phyloP scores from a whole-genome alignment of 2,329 filamentous ascomycete genomes.

The Fusarium sp. region DNA sequence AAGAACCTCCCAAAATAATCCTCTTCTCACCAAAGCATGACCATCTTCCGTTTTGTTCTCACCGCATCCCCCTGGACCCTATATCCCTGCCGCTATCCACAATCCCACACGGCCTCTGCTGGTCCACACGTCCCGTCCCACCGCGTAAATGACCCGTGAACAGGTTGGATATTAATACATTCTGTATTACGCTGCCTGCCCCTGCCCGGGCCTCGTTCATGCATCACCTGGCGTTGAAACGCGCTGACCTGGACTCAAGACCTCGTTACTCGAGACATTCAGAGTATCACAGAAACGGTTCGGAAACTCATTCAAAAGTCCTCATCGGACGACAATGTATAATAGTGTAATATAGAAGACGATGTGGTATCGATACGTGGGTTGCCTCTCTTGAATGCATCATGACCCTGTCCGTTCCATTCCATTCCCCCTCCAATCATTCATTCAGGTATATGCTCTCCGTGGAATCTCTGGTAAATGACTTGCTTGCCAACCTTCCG shows the following conservation, averaged over 20 bases:
- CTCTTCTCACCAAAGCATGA: neutral
- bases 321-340: constrained; percentile 18
- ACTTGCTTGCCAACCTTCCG: constrained; percentile 21
- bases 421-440: constrained; percentile 9
- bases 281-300: neutral
- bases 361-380: constrained; percentile 45
- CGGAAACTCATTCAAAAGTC: neutral
- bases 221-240: constrained; percentile 12
- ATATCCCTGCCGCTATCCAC: neutral
- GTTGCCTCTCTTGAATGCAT: constrained; percentile 40
- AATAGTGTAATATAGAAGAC: constrained; percentile 29
- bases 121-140: neutral
- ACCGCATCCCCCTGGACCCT: neutral
- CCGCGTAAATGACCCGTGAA: neutral
- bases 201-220: neutral
- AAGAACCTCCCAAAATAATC: neutral
- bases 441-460: constrained; percentile 36
- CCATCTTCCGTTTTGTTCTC: neutral
- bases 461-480: constrained; percentile 21
- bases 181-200: neutral
- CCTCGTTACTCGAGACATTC: neutral
- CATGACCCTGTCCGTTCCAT: constrained; percentile 10
- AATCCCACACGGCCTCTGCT: neutral
- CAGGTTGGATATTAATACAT: neutral
- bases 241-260: neutral